Conservation (phyloP, 1,139 yeast genomes). For the Kodamaea anthophila region DNA sequence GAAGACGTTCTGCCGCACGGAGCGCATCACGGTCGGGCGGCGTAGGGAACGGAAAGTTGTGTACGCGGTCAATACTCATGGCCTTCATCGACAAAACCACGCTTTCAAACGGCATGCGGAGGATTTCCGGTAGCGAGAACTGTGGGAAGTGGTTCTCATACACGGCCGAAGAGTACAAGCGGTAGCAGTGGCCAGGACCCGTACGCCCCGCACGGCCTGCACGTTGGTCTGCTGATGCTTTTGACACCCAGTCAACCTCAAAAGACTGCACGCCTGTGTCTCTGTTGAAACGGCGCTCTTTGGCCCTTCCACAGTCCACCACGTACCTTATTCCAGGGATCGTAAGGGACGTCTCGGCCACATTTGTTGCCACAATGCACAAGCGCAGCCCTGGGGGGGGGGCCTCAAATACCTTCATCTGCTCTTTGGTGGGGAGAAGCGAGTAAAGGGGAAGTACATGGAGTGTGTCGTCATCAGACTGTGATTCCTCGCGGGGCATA, state of each 20-base stretch:
- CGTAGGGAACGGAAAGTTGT: conserved; percentile 95
- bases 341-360: conserved; percentile 95
- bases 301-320: conserved; percentile 90
- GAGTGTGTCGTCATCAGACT: conserved; percentile 72
- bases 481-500: conserved; percentile 69
- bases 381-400: conserved; percentile 84
- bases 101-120: conserved; percentile 94
- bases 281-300: conserved; percentile 78
- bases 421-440: conserved; percentile 84
- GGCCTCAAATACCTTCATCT: conserved; percentile 82
- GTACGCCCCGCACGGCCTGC: conserved; percentile 99
- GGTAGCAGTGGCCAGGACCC: conserved; percentile 97
- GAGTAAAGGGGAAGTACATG: conserved; percentile 92
- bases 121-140: conserved; percentile 83
- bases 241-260: conserved; percentile 87
- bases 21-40: conserved; percentile 70
- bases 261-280: conserved; percentile 90
- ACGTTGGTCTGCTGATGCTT: conserved; percentile 94
- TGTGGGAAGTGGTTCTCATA: conserved; percentile 80
- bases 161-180: conserved; percentile 92
- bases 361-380: conserved; percentile 94
- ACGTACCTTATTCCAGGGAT: conserved; percentile 95
- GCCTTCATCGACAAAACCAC: conserved; percentile 91
- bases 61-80: conserved; percentile 89
- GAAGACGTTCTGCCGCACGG: conserved; percentile 58